phyloP scores from a whole-genome alignment of 805 yeast genomes.

The Cyberlindnera xylosilytica region DNA sequence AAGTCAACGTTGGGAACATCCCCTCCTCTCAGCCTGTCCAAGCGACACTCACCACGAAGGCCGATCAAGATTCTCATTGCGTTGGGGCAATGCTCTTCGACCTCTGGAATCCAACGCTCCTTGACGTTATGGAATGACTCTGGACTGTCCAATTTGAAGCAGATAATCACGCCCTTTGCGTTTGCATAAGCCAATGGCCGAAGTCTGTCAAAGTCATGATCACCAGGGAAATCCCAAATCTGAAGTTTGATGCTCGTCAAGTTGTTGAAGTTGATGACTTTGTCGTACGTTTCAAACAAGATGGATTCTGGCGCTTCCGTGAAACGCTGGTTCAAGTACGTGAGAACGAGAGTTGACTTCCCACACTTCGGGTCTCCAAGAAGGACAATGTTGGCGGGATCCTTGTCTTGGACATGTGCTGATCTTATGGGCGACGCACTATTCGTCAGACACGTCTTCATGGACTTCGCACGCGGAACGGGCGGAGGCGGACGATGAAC shows the following conservation, averaged over 20 bases:
- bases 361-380: constrained; percentile 30
- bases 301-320: constrained; percentile 7
- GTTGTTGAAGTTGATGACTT: constrained; percentile 13
- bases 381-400: constrained; percentile 14
- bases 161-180: constrained; percentile 36
- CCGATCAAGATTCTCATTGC: constrained; percentile 37
- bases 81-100: constrained; percentile 36
- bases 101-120: constrained; percentile 43
- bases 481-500: neutral
- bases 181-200: constrained; percentile 41
- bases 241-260: constrained; percentile 28
- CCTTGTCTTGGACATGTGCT: too few species aligned
- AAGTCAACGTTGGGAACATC: constrained; percentile 27
- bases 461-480: neutral
- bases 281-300: constrained; percentile 25
- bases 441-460: neutral
- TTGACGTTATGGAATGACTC: constrained; percentile 34
- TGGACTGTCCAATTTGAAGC: constrained; percentile 34
- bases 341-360: constrained; percentile 24
- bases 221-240: constrained; percentile 43
- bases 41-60: constrained; percentile 35
- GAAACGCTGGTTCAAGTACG: constrained; percentile 19
- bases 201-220: constrained; percentile 36
- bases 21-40: constrained; percentile 24
- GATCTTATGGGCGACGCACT: too few species aligned